Evolutionary conservation across 305 asterid species (phyloP), one percentile per base, ranked within the genome.

Genomic region (Fraxinus nigra): DNA sequence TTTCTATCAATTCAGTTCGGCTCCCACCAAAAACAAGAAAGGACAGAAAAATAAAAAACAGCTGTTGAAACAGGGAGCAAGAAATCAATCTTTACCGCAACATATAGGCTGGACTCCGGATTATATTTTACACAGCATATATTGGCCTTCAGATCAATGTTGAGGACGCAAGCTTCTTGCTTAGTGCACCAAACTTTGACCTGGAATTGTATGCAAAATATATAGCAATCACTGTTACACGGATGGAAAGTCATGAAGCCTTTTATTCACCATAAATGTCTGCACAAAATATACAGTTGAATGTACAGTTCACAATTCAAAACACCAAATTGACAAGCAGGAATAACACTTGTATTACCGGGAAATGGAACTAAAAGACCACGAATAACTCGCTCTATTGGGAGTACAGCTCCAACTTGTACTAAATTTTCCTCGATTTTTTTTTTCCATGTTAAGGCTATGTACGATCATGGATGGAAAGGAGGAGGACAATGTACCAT

Each of bases 131-230:
- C 97, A 48, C 92, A 91, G 84, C 95, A 92, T 87, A 92, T 89
- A 85, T 92, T 91, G 79, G 95, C 95, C 88, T 91, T 91, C 93
- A 87, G 90, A 81, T 91, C 93, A 77, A 92, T 92, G 84, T 86
- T 89, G 79, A 89, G 87, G 74, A 86, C 94, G 56, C 97, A 90
- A 9, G 91, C 86, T 82, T 92, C 97, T 82, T 91, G 94, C 76
- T 91, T 91, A 34, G 91, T 92, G 85, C 94, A 88, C 95, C 94
- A 92, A 75, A 91, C 83, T 84, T 92, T 91, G 77, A 93, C 94
- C 94, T 91, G 91, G 81, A 85, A 80, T 61, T 79, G 35, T 82
- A 79, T 30, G 33, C 40, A 75, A 79, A 51, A 46, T n/a, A 75
- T 38, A 35, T 76, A 37, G 28, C 10, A 24, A 81, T 43, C 48